Evolutionary conservation across 768 basidiomycete genomes (phyloP), one percentile per base, ranked within the genome.

Genomic region (Paxillus involutus): DNA sequence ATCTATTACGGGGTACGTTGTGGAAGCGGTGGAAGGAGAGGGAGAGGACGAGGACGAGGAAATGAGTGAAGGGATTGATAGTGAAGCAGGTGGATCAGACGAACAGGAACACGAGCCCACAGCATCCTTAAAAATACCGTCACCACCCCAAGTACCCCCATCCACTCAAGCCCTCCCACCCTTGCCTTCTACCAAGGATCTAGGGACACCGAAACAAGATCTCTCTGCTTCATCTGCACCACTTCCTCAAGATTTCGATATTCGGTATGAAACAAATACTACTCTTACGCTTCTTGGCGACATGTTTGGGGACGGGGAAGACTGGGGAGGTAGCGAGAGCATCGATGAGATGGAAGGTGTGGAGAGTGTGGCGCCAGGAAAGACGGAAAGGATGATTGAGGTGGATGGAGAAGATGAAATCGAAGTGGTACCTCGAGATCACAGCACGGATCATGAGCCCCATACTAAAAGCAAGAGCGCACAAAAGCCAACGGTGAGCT

Each of bases 241-340:
- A 7, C 33, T 24, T 9, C 44, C 33, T 3, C 32, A 11, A 11
- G 26, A 26, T 26, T 26, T 26, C 11, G 40, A 56, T 43, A 13
- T 65, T 41, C 51, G 47, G 17, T 51, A 53, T 11, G 66, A 67
- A 51, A 47, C 56, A 12, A 41, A 53, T 17, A 26, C 57, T 49
- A 48, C 59, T 6, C 59, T 68, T 19, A 32, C 57, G 6, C 71
- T 89, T 16, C 69, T 88, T 0, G 64, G 73, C 6, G 75, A 79
- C 1, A 67, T 89, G 35, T 88, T 88, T 45, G 82, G 75, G 1
- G 71, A 69, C 16, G 72, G 73, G 12, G 75, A 75, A 5, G 78
- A 84, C 7, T 89, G 88, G 88, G 77, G 75, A 3, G 85, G 80
- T 6, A 67, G 68, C 21, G 87, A 88, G 64, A 82, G 78, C 54